Percentiles rank a stretch among this genome's conserved stretches.
Evolutionary conservation across 352 stramenopile genomes (phyloP).

Genomic region (Globisporangium nunn): DNA sequence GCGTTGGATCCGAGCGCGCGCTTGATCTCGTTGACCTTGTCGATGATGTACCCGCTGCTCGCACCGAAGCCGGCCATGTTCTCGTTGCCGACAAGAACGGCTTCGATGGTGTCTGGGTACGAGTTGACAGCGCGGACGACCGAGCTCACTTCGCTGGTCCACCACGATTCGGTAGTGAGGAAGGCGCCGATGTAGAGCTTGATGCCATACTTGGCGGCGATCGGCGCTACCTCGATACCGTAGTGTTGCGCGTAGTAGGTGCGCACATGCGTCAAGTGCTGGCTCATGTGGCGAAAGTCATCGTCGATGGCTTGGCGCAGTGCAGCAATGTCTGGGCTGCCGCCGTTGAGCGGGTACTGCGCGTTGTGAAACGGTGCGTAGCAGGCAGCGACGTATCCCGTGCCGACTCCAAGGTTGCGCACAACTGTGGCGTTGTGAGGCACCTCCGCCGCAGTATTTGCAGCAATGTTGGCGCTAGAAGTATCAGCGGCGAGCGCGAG

Average conservation of each 20-base stretch:
- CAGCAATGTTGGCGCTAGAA: neutral
- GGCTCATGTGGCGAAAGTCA: conserved; percentile 14
- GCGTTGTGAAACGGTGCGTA: conserved; percentile 18
- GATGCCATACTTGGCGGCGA: conserved; percentile 9
- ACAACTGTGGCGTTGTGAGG: neutral
- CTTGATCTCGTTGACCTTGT: conserved; percentile 28
- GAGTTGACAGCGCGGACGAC: conserved; percentile 7
- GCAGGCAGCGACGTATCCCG: conserved; percentile 4
- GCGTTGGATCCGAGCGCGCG: conserved; percentile 8
- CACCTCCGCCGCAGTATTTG: neutral
- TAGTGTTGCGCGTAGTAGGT: conserved; percentile 19
- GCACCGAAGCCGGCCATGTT: conserved; percentile 17
- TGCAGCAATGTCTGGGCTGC: neutral
- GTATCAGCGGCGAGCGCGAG: too few species aligned
- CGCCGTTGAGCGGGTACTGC: conserved; percentile 14
- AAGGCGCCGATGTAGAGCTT: conserved; percentile 19
- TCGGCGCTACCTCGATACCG: conserved; percentile 11
- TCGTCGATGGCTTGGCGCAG: conserved; percentile 11
- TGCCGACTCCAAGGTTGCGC: conserved; percentile 1
- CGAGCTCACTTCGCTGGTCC: conserved; percentile 2
- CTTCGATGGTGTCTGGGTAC: conserved; percentile 12
- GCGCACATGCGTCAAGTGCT: conserved; percentile 13
- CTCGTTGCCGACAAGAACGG: conserved; percentile 14
- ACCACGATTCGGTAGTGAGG: conserved; percentile 14
- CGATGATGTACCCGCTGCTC: conserved; percentile 17